phyloP scores from a whole-genome alignment of 2,329 filamentous ascomycete genomes.

The Diaporthe aspalathi region DNA sequence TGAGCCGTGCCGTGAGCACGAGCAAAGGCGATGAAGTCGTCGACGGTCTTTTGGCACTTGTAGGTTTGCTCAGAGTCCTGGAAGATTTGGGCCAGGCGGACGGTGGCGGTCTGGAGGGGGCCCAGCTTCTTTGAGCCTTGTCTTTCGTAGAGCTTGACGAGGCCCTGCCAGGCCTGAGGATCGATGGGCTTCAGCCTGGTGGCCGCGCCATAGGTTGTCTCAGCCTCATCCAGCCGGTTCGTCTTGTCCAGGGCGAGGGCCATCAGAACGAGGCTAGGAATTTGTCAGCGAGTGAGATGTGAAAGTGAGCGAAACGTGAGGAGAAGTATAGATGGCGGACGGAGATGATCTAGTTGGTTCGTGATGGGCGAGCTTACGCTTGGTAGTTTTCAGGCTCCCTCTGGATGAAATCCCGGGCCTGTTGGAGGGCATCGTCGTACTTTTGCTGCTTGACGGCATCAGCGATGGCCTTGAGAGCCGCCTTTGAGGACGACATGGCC shows the following conservation, averaged over 20 bases:
- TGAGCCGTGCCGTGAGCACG: conserved; percentile 76
- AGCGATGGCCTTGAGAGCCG: conserved; percentile 83
- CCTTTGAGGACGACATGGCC: conserved; percentile 70
- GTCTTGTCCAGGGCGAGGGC: conserved; percentile 87
- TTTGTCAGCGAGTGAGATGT: conserved; percentile 35
- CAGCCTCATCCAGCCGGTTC: conserved; percentile 76
- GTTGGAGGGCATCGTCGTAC: conserved; percentile 78
- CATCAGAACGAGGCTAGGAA: conserved; percentile 79
- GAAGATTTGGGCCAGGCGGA: conserved; percentile 81
- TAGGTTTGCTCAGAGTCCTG: conserved; percentile 72
- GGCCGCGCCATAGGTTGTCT: conserved; percentile 79
- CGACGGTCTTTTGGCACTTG: conserved; percentile 75
- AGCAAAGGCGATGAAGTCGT: conserved; percentile 82
- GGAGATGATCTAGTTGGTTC: too few species aligned
- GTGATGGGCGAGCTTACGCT: conserved; percentile 65
- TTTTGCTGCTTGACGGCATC: conserved; percentile 81
- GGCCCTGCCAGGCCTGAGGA: conserved; percentile 88
- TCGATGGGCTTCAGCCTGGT: conserved; percentile 78
- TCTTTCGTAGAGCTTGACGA: conserved; percentile 87
- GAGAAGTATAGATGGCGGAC: too few species aligned
- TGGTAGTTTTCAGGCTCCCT: conserved; percentile 85
- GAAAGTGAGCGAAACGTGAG: background rate
- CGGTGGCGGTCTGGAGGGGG: conserved; percentile 78
- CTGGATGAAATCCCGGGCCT: conserved; percentile 76
- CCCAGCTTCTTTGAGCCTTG: conserved; percentile 76